Base-by-base conservation (phyloP, 495 filamentous ascomycete species). In the Barbatosphaeria neglecta region DNA sequence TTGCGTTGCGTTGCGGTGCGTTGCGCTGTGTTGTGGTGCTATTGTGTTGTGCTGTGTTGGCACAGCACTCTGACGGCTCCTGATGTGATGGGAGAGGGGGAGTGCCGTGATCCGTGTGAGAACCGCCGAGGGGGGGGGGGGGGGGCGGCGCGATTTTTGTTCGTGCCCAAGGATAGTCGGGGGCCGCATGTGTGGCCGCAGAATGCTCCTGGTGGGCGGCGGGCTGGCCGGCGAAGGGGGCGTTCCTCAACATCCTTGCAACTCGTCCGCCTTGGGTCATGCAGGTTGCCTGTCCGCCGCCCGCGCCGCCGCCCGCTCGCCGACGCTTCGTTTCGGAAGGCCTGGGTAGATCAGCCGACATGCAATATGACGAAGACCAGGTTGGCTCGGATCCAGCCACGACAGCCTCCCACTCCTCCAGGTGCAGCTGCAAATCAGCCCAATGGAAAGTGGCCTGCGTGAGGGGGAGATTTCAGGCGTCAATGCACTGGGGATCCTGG, bases 391-490 rank as follows among this genome's bases (percentile, higher is more conserved):
- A 35, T 35, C 31, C 39, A 23, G 39, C 20, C 39, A 23, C 20
- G 39, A 41, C 22, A 23, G 20, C 22, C 39, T n/a, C 24, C 39
- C 20, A 15, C 18, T 13, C 20, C 39, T 13, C 20, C 39, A 41
- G 20, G 22, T 23, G 22, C 39, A 41, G 39, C 39, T 41, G 39
- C 39, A 41, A 41, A 41, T 41, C 39, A 41, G 39, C 39, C 39
- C 39, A 23, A 41, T 15, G 39, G 39, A 41, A 23, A 22, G 39
- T 23, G 22, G 20, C 20, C 39, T 41, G 39, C 39, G 24, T 22
- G 39, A 41, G 39, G 31, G 13, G n/a, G n/a, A 24, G 39, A 41
- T 41, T 41, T 41, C 39, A 41, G 39, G 39, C 39, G 39, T 41
- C 39, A 41, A 41, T 41, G 39, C 39, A 41, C 20, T 9, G 39